These are phyloP conservation scores for Neurospora sp. DNA, from an alignment of 2,329 filamentous ascomycete genomes.

Conservation along the genomic window DNA sequence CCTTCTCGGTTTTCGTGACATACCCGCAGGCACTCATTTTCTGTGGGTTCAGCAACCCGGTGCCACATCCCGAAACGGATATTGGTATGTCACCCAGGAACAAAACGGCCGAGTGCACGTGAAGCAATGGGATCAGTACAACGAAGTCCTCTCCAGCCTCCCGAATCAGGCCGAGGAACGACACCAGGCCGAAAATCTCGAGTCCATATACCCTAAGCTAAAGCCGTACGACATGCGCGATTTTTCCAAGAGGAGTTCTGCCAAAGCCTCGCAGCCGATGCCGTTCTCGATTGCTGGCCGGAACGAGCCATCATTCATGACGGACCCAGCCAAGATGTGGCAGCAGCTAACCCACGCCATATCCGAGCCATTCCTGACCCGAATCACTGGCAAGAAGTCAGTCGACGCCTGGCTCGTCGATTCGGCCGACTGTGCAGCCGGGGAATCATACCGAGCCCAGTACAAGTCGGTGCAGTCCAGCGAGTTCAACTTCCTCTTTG, in stretches of 20 bases:
- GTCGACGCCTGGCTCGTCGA: slow-evolving; percentile 40
- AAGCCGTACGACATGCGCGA: slow-evolving; percentile 31
- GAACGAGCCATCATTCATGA: slow-evolving; percentile 19
- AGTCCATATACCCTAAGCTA: slow-evolving; percentile 30
- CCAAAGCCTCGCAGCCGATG: neutral
- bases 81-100: slow-evolving; percentile 41
- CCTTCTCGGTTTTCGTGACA: slow-evolving; percentile 42
- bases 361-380: slow-evolving; percentile 32
- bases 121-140: slow-evolving; percentile 46
- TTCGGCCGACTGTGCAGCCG: slow-evolving; percentile 42
- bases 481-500: slow-evolving; percentile 40
- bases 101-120: slow-evolving; percentile 29
- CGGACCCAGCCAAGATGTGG: slow-evolving; percentile 35
- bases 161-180: slow-evolving; percentile 33
- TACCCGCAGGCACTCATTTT: slow-evolving; percentile 48
- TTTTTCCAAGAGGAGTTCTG: neutral
- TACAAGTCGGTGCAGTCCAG: slow-evolving; percentile 22
- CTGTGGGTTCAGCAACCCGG: slow-evolving; percentile 46
- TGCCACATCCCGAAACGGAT: slow-evolving; percentile 43
- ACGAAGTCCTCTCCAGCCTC: slow-evolving; percentile 44
- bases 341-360: slow-evolving; percentile 40
- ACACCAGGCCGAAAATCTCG: slow-evolving; percentile 33
- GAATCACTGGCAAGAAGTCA: slow-evolving; percentile 33
- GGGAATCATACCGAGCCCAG: slow-evolving; percentile 32
- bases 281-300: neutral